A percentile compares a stretch with the other conserved stretches of the same genome.
These are phyloP conservation scores for Phytomonas sp. DNA, from an alignment of 208 protist genomes.

Conservation along the genomic window DNA sequence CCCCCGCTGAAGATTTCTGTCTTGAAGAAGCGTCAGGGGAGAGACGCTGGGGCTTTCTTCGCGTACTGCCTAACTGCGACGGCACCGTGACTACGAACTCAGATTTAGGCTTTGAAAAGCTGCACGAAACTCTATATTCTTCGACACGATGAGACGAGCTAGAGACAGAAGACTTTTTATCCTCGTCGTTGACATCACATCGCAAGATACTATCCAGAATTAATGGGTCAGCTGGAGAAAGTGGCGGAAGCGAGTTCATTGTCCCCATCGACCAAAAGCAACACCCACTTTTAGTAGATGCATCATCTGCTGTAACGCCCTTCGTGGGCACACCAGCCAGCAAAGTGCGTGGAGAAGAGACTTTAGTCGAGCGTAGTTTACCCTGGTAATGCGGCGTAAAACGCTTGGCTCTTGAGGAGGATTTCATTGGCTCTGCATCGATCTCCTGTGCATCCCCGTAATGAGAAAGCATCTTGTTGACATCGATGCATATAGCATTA, in stretches of 20 bases:
- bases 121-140: background rate
- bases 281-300: background rate
- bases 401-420: background rate
- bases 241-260: slow-evolving; percentile 1
- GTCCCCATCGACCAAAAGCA: slow-evolving; percentile 1
- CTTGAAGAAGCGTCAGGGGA: background rate
- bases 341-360: background rate
- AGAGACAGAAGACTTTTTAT: background rate
- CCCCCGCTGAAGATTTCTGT: background rate
- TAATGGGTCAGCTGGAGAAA: slow-evolving; percentile 11
- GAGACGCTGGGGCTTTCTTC: background rate
- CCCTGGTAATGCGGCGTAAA: background rate
- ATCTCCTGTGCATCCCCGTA: background rate
- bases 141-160: background rate
- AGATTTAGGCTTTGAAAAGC: background rate
- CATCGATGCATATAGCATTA: background rate
- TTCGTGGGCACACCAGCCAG: background rate
- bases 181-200: background rate
- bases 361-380: background rate
- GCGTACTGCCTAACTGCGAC: background rate
- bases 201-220: slow-evolving; percentile 7
- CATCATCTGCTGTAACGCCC: background rate
- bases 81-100: background rate
- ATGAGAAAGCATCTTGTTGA: background rate
- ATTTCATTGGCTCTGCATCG: background rate